Evolutionary conservation across 2,329 filamentous ascomycete genomes (phyloP).

Genomic region (Alternaria solani): DNA sequence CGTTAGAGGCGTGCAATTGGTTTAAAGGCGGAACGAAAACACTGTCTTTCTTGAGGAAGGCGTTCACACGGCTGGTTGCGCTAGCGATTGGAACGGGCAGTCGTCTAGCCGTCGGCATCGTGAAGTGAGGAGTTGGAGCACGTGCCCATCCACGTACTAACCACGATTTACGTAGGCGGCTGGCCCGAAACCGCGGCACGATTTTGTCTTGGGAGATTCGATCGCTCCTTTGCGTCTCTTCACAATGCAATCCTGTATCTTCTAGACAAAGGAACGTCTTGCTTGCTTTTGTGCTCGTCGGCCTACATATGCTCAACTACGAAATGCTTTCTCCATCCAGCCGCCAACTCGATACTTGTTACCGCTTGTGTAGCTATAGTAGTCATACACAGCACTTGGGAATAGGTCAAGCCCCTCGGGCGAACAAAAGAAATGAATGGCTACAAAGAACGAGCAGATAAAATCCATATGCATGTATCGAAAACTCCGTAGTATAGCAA

Average conservation of each 20-base stretch:
- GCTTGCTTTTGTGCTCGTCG: conserved; percentile 44
- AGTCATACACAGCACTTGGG: conserved; percentile 37
- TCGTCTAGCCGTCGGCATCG: conserved; percentile 7
- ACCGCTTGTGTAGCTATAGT: conserved; percentile 32
- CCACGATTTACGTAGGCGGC: conserved; percentile 30
- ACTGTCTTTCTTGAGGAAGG: neutral
- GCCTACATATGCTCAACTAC: conserved; percentile 31
- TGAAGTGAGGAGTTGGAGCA: conserved; percentile 8
- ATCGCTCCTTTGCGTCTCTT: neutral
- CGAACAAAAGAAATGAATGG: conserved; percentile 18
- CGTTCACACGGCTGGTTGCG: conserved; percentile 12
- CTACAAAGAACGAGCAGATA: conserved; percentile 34
- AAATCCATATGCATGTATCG: conserved; percentile 49
- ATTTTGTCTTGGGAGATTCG: neutral
- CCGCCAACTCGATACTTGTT: conserved; percentile 17
- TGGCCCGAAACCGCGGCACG: conserved; percentile 15
- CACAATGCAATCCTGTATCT: neutral
- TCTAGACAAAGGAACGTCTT: conserved; percentile 28
- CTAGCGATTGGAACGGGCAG: conserved; percentile 20
- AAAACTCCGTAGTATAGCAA: conserved; percentile 36
- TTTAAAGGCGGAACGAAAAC: conserved; percentile 8
- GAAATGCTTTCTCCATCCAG: conserved; percentile 11
- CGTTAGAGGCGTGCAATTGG: conserved; percentile 11
- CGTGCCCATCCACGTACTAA: conserved; percentile 1
- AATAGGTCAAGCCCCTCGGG: conserved; percentile 21